A percentile compares a stretch with the other conserved stretches of the same genome.
Evolutionary conservation across 495 filamentous ascomycete species (phyloP).

Genomic region (Saxispiralis lemnorum): DNA sequence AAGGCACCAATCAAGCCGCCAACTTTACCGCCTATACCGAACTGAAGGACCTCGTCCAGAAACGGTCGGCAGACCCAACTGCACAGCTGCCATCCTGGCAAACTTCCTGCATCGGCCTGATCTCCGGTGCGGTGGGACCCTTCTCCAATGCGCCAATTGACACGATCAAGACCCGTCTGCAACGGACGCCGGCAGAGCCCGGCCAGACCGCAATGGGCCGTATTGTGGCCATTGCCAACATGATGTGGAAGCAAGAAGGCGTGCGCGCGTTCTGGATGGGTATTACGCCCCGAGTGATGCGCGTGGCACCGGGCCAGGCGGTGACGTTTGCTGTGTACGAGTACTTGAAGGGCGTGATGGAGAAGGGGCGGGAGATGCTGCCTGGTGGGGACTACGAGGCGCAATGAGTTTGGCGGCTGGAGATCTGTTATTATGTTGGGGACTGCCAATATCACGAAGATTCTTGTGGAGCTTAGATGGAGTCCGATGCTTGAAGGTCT

Average conservation of each 20-base stretch:
- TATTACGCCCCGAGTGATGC: conserved; percentile 93
- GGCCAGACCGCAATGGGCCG: conserved; percentile 63
- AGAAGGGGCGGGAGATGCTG: conserved; percentile 49
- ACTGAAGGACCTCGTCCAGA: conserved; percentile 62
- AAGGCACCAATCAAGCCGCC: conserved; percentile 89
- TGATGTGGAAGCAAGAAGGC: conserved; percentile 97
- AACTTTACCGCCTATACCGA: conserved; percentile 98
- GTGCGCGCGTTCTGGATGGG: conserved; percentile 94
- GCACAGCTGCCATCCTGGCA: conserved; percentile 65
- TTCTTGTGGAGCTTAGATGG: too few species aligned
- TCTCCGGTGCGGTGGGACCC: conserved; percentile 87
- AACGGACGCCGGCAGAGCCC: conserved; percentile 67
- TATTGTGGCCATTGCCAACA: conserved; percentile 58
- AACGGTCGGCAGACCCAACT: conserved; percentile 36
- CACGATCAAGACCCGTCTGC: conserved; percentile 93
- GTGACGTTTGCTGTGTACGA: conserved; percentile 98
- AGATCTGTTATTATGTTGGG: not conserved
- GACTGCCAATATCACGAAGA: too few species aligned
- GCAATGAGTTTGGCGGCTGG: conserved; percentile 22
- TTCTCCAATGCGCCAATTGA: conserved; percentile 95
- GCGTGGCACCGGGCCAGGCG: conserved; percentile 91
- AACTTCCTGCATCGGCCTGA: conserved; percentile 76
- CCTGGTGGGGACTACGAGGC: conserved; percentile 60
- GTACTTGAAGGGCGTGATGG: conserved; percentile 66
- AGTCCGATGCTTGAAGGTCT: too few species aligned